phyloP scores from a whole-genome alignment of 768 basidiomycete species.

The Suillus ampliporus region DNA sequence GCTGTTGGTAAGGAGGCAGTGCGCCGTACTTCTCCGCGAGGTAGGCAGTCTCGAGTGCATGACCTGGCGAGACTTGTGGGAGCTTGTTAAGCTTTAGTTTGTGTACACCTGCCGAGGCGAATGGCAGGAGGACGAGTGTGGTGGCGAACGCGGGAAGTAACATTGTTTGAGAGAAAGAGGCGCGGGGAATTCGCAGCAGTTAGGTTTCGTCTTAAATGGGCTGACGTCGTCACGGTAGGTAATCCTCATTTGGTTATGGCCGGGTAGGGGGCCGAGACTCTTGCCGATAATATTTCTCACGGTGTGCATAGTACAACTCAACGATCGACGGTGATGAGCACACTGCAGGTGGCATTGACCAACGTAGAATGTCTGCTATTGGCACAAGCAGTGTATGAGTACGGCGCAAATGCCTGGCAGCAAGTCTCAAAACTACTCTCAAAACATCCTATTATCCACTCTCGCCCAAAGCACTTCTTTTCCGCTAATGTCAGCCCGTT shows the following conservation, averaged over 20 bases:
- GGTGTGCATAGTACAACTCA: constrained; percentile 37
- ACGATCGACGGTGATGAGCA: constrained; percentile 16
- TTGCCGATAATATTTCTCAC: constrained; percentile 36
- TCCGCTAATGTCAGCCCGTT: constrained; percentile 60
- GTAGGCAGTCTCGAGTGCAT: constrained; percentile 77
- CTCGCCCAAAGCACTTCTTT: constrained; percentile 68
- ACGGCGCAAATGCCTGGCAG: constrained; percentile 73
- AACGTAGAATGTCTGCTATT: constrained; percentile 78
- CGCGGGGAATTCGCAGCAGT: constrained; percentile 13
- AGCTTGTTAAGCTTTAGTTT: constrained; percentile 92
- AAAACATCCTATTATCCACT: constrained; percentile 73
- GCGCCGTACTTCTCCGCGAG: constrained; percentile 93
- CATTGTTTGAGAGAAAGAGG: constrained; percentile 42
- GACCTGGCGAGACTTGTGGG: constrained; percentile 61
- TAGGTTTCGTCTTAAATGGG: constrained; percentile 30
- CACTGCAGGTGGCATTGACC: constrained; percentile 23
- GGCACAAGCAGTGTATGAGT: constrained; percentile 86
- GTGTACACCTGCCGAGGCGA: constrained; percentile 64
- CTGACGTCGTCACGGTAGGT: constrained; percentile 12
- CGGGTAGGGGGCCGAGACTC: constrained; percentile 13
- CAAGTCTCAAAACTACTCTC: constrained; percentile 67
- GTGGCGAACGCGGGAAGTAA: constrained; percentile 48
- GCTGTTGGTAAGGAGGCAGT: constrained; percentile 46
- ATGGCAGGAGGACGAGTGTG: constrained; percentile 48
- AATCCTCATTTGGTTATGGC: constrained; percentile 18